A percentile compares a stretch with the other conserved stretches of the same genome.
Conservation (phyloP, 1,139 yeast species). For the Taphrina betulina region DNA sequence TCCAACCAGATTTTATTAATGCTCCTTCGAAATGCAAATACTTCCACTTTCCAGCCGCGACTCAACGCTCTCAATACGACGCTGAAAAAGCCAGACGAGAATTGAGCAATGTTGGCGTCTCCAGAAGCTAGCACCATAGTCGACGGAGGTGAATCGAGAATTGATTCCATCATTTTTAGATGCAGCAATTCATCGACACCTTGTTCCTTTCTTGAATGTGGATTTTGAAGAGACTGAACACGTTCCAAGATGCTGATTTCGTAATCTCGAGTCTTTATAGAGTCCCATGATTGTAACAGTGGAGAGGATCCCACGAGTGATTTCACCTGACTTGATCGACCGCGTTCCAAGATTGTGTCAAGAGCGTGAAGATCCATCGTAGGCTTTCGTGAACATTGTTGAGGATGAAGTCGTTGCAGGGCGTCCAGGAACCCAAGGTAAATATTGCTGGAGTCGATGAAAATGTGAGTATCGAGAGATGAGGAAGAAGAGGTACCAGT, state of each 20-base stretch:
- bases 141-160: conserved; percentile 19
- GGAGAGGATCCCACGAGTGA: conserved; percentile 31
- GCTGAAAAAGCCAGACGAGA: conserved; percentile 31
- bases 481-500: too few species aligned
- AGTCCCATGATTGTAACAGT: conserved; percentile 20
- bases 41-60: conserved; percentile 33
- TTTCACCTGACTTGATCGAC: conserved; percentile 11
- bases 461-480: conserved; percentile 15
- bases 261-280: conserved; percentile 10
- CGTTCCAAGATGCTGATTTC: conserved; percentile 29
- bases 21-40: conserved; percentile 18
- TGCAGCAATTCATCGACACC: conserved; percentile 35
- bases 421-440: conserved; percentile 21
- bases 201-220: conserved; percentile 23
- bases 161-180: conserved; percentile 34
- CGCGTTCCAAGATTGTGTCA: conserved; percentile 29
- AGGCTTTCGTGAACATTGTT: not conserved
- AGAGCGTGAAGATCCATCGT: conserved; percentile 26
- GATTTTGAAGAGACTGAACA: not conserved
- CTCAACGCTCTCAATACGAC: conserved; percentile 29
- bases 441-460: conserved; percentile 33
- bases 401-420: conserved; percentile 1
- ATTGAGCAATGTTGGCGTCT: conserved; percentile 33
- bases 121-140: conserved; percentile 33
- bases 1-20: conserved; percentile 26